Evolutionary conservation across 1,284 basidiomycete species (phyloP).

Genomic region (Melampsora americana): DNA sequence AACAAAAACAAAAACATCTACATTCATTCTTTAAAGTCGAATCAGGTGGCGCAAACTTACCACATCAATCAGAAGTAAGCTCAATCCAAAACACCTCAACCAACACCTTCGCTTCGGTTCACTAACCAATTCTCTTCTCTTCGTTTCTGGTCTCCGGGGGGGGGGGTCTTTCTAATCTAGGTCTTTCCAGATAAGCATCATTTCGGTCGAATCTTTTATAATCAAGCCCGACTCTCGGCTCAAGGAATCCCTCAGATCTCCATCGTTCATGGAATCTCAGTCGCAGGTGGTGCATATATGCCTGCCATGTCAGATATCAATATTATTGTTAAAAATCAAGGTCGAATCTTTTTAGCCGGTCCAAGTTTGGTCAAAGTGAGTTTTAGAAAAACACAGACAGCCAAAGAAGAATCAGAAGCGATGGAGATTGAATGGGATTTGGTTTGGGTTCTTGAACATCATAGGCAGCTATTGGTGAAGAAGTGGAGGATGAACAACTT

Average conservation of each 20-base stretch:
- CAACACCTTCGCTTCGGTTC: too few relatives aligned
- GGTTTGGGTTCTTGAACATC: too few relatives aligned
- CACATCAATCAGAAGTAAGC: slow-evolving; percentile 72
- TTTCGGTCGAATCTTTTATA: slow-evolving; percentile 94
- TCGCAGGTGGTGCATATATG: slow-evolving; percentile 81
- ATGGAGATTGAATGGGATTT: too few relatives aligned
- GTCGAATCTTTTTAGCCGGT: slow-evolving; percentile 90
- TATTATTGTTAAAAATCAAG: slow-evolving; percentile 88
- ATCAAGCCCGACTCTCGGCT: slow-evolving; percentile 92
- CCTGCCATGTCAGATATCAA: slow-evolving; percentile 96
- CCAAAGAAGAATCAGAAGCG: too few relatives aligned
- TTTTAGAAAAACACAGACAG: too few relatives aligned
- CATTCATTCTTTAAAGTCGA: too few relatives aligned
- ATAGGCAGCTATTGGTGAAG: slow-evolving; percentile 83
- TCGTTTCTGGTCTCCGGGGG: slow-evolving; percentile 48
- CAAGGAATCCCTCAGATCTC: slow-evolving; percentile 86
- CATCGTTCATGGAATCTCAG: slow-evolving; percentile 88
- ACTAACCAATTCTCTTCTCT: too few relatives aligned
- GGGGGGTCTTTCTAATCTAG: slow-evolving; percentile 53
- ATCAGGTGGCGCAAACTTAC: slow-evolving; percentile 86
- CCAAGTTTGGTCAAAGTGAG: slow-evolving; percentile 77
- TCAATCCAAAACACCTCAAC: too few relatives aligned
- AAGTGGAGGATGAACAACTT: slow-evolving; percentile 84
- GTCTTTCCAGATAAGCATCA: slow-evolving; percentile 84
- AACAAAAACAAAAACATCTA: too few relatives aligned